Conservation (phyloP, 2,329 filamentous ascomycete species). For the Corynespora cassiicola region DNA sequence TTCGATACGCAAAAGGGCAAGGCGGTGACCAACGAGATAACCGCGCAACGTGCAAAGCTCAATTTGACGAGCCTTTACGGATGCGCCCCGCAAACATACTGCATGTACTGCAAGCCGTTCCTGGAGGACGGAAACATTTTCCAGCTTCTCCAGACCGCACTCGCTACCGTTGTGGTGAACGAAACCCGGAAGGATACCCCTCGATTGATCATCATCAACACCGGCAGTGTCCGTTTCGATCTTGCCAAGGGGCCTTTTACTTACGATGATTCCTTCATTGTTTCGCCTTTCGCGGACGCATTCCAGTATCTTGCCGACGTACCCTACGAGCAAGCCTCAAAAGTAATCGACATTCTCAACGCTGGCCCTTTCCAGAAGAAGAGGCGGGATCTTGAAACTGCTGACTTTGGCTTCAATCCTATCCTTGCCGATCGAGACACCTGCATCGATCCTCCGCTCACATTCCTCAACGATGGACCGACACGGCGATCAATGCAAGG, state of each 20-base stretch:
- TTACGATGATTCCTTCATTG: slow-evolving; percentile 60
- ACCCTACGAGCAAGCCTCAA: slow-evolving; percentile 54
- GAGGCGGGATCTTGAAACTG: slow-evolving; percentile 32
- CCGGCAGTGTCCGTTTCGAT: slow-evolving; percentile 67
- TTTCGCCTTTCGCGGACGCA: slow-evolving; percentile 61
- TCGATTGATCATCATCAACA: slow-evolving; percentile 66
- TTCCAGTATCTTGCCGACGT: slow-evolving; percentile 63
- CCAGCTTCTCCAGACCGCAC: slow-evolving; percentile 58
- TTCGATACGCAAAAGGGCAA: slow-evolving; percentile 60
- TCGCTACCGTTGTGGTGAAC: slow-evolving; percentile 61
- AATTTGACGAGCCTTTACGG: slow-evolving; percentile 65
- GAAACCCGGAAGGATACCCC: slow-evolving; percentile 56
- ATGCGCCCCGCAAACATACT: slow-evolving; percentile 67
- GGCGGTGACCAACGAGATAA: slow-evolving; percentile 58
- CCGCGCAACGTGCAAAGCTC: slow-evolving; percentile 57
- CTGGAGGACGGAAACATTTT: slow-evolving; percentile 62
- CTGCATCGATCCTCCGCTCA: slow-evolving; percentile 57
- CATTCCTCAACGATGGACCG: slow-evolving; percentile 28
- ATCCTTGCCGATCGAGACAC: slow-evolving; percentile 49
- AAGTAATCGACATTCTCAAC: slow-evolving; percentile 54
- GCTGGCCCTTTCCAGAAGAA: slow-evolving; percentile 46
- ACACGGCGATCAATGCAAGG: slow-evolving; percentile 36
- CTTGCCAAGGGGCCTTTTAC: slow-evolving; percentile 69
- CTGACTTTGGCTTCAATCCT: slow-evolving; percentile 46
- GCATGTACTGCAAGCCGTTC: slow-evolving; percentile 63